A percentile compares a stretch with the other conserved stretches of the same genome.
Evolutionary conservation across 2,329 filamentous ascomycete genomes (phyloP).

Genomic region (Phialocephala sp.): DNA sequence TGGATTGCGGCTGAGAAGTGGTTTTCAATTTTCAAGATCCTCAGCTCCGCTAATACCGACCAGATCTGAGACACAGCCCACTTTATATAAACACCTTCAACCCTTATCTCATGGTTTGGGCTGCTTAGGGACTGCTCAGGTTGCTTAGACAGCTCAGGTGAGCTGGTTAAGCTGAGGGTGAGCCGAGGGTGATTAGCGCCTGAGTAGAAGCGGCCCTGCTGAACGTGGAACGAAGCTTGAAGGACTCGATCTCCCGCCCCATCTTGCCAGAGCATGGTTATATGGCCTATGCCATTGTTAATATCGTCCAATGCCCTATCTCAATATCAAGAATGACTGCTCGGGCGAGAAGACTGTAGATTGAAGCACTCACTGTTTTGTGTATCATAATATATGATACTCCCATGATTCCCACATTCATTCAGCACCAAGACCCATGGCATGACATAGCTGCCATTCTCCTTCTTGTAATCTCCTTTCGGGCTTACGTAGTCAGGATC

Average conservation of each 20-base stretch:
- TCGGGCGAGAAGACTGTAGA: neutral
- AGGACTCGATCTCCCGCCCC: neutral
- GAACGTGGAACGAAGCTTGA: too few relatives aligned
- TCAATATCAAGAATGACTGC: neutral
- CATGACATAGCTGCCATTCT: slow-evolving; percentile 32
- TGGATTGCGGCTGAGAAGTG: too few relatives aligned
- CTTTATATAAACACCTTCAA: too few relatives aligned
- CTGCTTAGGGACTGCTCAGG: too few relatives aligned
- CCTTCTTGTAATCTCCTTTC: slow-evolving; percentile 18
- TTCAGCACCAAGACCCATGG: slow-evolving; percentile 32
- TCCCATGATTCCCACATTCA: slow-evolving; percentile 32
- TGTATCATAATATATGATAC: slow-evolving; percentile 33
- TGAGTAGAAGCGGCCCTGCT: too few relatives aligned
- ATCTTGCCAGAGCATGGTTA: slow-evolving; percentile 14
- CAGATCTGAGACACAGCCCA: too few relatives aligned
- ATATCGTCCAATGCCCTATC: neutral
- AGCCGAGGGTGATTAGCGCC: too few relatives aligned
- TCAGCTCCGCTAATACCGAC: too few relatives aligned
- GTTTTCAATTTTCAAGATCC: too few relatives aligned
- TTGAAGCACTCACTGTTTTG: slow-evolving; percentile 27
- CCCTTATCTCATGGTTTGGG: too few relatives aligned
- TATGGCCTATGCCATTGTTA: neutral
- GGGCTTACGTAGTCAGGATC: slow-evolving; percentile 20
- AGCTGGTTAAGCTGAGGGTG: too few relatives aligned
- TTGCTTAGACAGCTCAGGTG: too few relatives aligned